A percentile compares a stretch with the other conserved stretches of the same genome.
Conservation (phyloP, 78 protist species). For the Anaeramoeba ignava region DNA sequence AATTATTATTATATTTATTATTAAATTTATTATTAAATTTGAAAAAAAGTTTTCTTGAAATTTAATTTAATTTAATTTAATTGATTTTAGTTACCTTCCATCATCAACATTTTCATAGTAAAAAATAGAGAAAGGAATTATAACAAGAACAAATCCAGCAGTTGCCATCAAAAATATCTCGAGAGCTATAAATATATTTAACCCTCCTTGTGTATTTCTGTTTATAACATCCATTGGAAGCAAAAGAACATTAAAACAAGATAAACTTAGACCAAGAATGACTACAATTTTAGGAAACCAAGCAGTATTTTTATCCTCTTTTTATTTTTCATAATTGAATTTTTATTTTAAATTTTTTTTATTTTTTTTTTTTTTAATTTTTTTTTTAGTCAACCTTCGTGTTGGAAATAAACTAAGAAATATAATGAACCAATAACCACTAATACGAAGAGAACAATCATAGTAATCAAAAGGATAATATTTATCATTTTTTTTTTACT, state of each 20-base stretch:
- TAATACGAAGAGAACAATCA: no score
- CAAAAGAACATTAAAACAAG: slow-evolving; percentile 11
- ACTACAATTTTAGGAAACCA: slow-evolving; percentile 38
- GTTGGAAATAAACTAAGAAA: slow-evolving; percentile 40
- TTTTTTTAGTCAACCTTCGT: no score
- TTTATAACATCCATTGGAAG: slow-evolving; percentile 21
- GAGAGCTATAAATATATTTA: background rate
- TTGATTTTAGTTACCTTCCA: slow-evolving; percentile 19
- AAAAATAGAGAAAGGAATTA: slow-evolving; percentile 66
- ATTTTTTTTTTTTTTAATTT: no score
- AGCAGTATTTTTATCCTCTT: slow-evolving; percentile 44
- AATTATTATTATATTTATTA: no score
- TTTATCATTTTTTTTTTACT: no score
- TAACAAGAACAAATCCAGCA: slow-evolving; percentile 28
- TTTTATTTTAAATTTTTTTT: no score
- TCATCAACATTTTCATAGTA: slow-evolving; percentile 73
- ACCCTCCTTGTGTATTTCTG: background rate
- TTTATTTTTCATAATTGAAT: no score
- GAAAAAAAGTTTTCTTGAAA: no score
- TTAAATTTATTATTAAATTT: no score
- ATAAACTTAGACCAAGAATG: slow-evolving; percentile 14
- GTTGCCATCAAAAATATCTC: background rate
- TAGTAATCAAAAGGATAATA: no score
- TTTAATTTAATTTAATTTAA: no score
- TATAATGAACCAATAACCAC: no score